Evolutionary conservation across 2,329 filamentous ascomycete genomes (phyloP), one percentile per base, ranked within the genome.

Genomic region (Fusarium pininemorale): DNA sequence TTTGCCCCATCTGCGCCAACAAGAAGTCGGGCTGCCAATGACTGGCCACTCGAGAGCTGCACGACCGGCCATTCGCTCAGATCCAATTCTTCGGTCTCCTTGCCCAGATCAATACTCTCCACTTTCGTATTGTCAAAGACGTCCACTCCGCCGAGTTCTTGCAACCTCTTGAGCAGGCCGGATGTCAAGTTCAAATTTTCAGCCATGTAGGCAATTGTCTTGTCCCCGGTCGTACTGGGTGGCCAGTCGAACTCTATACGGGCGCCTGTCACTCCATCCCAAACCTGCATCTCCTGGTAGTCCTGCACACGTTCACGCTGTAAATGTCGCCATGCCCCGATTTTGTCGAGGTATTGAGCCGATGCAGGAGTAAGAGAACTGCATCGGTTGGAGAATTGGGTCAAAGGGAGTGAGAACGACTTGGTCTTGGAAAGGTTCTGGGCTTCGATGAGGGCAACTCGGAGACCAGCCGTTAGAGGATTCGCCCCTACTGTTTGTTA

Each of bases 271-370:
- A 98, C 90, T 71, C 96, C 97, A 82, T 99, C 96, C 96, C 97
- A 99, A 38, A 98, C 96, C 82, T 98, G 93, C 96, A 99, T 99
- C 78, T 96, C 93, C 68, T 97, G 92, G 82, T 98, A 99, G 2
- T 91, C 89, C 84, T 98, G 95, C 39, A 96, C 90, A 38, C 96
- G 90, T 11, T 90, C 86, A 47, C 87, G 84, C 75, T 93, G 88
- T 69, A 98, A 85, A 79, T 97, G 91, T 12, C 87, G 80, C 96
- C 96, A 98, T 56, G 93, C 95, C 41, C 96, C 96, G 69, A 97
- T 96, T 9, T 88, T 86, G 79, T 94, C 88, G 72, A 98, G 88
- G 79, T 96, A 98, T 7, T 87, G 88, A n/a, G 94, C 92, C 1
- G 95, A 98, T 0, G 93, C 89, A 0, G 96, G 96, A 1, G 96